Evolutionary conservation across 176 grass and related monocot species (phyloP).

Genomic region (Tillandsia fasciculata): DNA sequence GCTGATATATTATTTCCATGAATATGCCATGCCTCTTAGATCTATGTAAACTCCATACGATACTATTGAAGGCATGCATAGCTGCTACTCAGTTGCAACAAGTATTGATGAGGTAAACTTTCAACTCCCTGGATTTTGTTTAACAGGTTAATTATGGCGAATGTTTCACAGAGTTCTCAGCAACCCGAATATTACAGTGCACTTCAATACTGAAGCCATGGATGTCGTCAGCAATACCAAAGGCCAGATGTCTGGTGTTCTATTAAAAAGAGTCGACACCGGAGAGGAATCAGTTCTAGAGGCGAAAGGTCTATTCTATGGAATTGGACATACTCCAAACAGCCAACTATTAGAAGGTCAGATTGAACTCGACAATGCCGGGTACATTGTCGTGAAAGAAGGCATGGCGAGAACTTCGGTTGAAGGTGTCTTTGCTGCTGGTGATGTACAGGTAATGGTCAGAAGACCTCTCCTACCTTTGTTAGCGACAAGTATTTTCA

Average conservation of each 20-base stretch:
- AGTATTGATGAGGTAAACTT: constrained; percentile 69
- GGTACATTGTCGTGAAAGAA: constrained; percentile 83
- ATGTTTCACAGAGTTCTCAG: constrained; percentile 99
- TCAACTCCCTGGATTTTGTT: constrained; percentile 93
- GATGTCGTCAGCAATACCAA: constrained; percentile 84
- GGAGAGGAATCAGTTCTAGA: constrained; percentile 64
- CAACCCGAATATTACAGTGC: constrained; percentile 94
- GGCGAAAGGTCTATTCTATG: constrained; percentile 95
- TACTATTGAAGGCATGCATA: constrained; percentile 40
- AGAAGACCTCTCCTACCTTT: neutral
- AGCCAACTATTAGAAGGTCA: constrained; percentile 84
- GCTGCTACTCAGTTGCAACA: constrained; percentile 40
- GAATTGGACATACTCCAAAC: constrained; percentile 95
- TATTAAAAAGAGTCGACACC: constrained; percentile 49
- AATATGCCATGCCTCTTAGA: constrained; percentile 1
- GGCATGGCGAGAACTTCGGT: constrained; percentile 77
- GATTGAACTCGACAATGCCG: constrained; percentile 70
- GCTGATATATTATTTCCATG: constrained; percentile 15
- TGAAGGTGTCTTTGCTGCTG: constrained; percentile 96
- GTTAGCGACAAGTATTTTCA: too few relatives aligned
- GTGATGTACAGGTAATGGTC: constrained; percentile 77
- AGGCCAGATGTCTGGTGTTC: constrained; percentile 88
- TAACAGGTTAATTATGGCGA: constrained; percentile 99
- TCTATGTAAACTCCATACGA: constrained; percentile 28
- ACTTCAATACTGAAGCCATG: constrained; percentile 83